Conservation (phyloP, 1,284 basidiomycete genomes). For the Rhodotorula sp. region DNA sequence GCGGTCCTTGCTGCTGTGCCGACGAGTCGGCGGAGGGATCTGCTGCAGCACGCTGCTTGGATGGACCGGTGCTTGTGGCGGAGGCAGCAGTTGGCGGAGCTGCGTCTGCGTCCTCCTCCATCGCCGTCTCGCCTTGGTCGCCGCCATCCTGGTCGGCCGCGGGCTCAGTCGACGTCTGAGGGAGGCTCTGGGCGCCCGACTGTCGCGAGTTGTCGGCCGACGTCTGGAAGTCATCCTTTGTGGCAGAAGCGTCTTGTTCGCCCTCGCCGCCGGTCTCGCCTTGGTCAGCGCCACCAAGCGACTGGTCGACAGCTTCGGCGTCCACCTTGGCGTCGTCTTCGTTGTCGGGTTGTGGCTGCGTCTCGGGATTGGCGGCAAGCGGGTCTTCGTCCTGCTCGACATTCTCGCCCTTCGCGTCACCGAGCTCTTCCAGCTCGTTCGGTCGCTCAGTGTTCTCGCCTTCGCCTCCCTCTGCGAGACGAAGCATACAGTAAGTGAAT, state of each 20-base stretch:
- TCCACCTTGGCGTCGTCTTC: constrained; percentile 41
- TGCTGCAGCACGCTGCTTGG: constrained; percentile 32
- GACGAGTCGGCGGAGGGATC: constrained; percentile 33
- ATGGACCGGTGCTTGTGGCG: constrained; percentile 25
- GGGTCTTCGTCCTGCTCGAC: constrained; percentile 44
- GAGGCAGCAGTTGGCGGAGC: constrained; percentile 24
- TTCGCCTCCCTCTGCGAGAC: constrained; percentile 34
- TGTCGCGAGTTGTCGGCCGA: constrained; percentile 41
- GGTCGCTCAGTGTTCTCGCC: constrained; percentile 42
- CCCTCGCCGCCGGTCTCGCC: constrained; percentile 43
- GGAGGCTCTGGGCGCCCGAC: constrained; percentile 17
- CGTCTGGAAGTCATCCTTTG: constrained; percentile 53
- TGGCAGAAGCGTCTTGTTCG: constrained; percentile 46
- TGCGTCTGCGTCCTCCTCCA: constrained; percentile 31
- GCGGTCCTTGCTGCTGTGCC: constrained; percentile 7
- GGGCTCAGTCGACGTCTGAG: constrained; percentile 11
- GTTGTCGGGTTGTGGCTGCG: constrained; percentile 23
- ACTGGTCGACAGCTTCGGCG: constrained; percentile 34
- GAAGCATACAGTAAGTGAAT: too few relatives aligned
- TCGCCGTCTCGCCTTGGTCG: constrained; percentile 10
- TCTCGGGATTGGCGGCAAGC: constrained; percentile 28
- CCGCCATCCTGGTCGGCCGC: constrained; percentile 23
- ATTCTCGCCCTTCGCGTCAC: constrained; percentile 43
- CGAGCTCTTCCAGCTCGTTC: constrained; percentile 47
- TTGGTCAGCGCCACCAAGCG: constrained; percentile 44